Conservation (phyloP, 257 asterid species). For the Handroanthus guayacan region DNA sequence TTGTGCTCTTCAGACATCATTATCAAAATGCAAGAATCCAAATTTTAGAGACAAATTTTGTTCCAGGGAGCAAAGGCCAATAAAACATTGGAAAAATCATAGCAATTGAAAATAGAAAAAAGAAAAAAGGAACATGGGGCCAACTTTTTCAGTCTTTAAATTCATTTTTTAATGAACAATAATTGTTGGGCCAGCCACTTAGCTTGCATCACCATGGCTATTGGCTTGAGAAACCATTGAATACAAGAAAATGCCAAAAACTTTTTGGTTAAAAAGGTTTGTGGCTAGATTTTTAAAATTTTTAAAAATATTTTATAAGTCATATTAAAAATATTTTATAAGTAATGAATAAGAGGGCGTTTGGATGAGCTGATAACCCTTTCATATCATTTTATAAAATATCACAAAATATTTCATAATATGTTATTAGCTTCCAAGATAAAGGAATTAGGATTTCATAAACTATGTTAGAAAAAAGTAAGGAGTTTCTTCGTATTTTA, state of each 20-base stretch:
- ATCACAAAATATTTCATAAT: too few relatives aligned
- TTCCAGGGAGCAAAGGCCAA: conserved; percentile 6
- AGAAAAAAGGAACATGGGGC: conserved; percentile 9
- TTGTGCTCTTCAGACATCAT: background rate
- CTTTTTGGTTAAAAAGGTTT: too few relatives aligned
- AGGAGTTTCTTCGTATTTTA: too few relatives aligned
- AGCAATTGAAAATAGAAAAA: background rate
- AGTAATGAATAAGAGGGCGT: too few relatives aligned
- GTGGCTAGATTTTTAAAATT: too few relatives aligned
- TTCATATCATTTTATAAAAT: too few relatives aligned
- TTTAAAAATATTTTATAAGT: too few relatives aligned
- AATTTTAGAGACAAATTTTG: conserved; percentile 1
- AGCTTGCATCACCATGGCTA: conserved; percentile 9
- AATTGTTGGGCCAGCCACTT: conserved; percentile 20
- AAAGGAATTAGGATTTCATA: too few relatives aligned
- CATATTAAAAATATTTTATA: too few relatives aligned
- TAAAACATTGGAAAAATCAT: conserved; percentile 15
- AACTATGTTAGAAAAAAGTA: too few relatives aligned
- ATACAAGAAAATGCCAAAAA: background rate
- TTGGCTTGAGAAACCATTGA: background rate
- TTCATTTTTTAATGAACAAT: background rate
- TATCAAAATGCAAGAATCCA: conserved; percentile 16
- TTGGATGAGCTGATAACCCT: too few relatives aligned
- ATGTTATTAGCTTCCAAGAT: too few relatives aligned
- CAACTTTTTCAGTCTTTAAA: background rate